A percentile compares a stretch with the other conserved stretches of the same genome.
phyloP scores from a whole-genome alignment of 441 rosid species.

The Theobroma grandiflorum region DNA sequence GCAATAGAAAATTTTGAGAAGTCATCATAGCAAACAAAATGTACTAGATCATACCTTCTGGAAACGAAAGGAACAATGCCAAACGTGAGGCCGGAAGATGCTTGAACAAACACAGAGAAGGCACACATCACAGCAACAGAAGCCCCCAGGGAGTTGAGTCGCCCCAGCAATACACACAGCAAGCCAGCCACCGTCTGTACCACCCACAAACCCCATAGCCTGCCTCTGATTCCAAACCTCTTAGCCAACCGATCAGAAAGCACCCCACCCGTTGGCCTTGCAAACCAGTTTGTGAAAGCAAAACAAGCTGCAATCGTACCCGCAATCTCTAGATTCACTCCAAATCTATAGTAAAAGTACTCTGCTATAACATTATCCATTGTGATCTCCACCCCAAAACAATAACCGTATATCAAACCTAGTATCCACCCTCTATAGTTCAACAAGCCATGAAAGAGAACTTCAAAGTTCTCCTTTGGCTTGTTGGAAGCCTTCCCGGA shows the following conservation, averaged over 20 bases:
- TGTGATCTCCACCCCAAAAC: slow-evolving; percentile 80
- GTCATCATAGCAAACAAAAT: neutral
- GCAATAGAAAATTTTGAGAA: neutral
- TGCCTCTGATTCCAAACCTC: slow-evolving; percentile 74
- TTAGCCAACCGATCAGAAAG: slow-evolving; percentile 61
- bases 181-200: slow-evolving; percentile 73
- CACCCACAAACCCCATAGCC: slow-evolving; percentile 80
- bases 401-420: slow-evolving; percentile 59
- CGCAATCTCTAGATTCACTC: slow-evolving; percentile 62
- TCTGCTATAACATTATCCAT: slow-evolving; percentile 72
- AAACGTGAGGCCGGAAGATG: slow-evolving; percentile 82
- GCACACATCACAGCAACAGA: slow-evolving; percentile 64
- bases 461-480: slow-evolving; percentile 34
- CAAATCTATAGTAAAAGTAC: slow-evolving; percentile 77
- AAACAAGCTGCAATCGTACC: slow-evolving; percentile 77
- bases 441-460: slow-evolving; percentile 58
- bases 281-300: slow-evolving; percentile 61
- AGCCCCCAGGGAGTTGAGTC: slow-evolving; percentile 58
- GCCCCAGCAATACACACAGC: slow-evolving; percentile 66
- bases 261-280: slow-evolving; percentile 82
- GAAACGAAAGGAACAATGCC: slow-evolving; percentile 90
- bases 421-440: slow-evolving; percentile 86
- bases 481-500: neutral
- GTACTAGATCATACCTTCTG: slow-evolving; percentile 48
- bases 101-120: slow-evolving; percentile 79